phyloP scores from a whole-genome alignment of 2,329 filamentous ascomycete genomes.

The Aspergillus sp. region DNA sequence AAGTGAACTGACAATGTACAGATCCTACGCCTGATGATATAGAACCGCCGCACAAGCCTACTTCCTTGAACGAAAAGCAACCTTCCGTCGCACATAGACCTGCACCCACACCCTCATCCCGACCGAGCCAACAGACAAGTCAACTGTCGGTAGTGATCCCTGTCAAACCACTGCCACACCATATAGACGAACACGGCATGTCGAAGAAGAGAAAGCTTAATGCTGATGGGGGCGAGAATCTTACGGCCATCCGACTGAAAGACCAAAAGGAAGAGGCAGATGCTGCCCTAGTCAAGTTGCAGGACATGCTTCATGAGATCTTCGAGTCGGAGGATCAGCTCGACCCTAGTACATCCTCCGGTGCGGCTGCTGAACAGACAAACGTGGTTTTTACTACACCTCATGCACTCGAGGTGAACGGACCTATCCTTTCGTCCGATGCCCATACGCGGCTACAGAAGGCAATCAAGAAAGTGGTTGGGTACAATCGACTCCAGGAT shows the following conservation, averaged over 20 bases:
- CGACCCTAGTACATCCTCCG: slow-evolving; percentile 55
- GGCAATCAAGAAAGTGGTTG: slow-evolving; percentile 71
- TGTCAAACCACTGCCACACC: slow-evolving; percentile 43
- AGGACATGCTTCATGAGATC: slow-evolving; percentile 68
- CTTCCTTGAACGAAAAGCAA: slow-evolving; percentile 27
- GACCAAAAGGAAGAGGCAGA: slow-evolving; percentile 84
- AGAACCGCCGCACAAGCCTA: slow-evolving; percentile 24
- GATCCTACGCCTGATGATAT: slow-evolving; percentile 36
- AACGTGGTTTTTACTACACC: slow-evolving; percentile 55
- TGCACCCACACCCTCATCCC: slow-evolving; percentile 40
- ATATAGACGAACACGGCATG: slow-evolving; percentile 37
- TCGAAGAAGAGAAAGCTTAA: slow-evolving; percentile 55
- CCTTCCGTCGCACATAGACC: slow-evolving; percentile 42
- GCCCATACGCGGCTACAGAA: slow-evolving; percentile 73
- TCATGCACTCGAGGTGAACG: slow-evolving; percentile 36
- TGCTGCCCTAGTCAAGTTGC: slow-evolving; percentile 68
- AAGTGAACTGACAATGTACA: slow-evolving; percentile 24
- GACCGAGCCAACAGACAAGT: slow-evolving; percentile 23
- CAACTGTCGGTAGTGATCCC: slow-evolving; percentile 54
- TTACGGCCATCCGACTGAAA: slow-evolving; percentile 61
- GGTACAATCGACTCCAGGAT: slow-evolving; percentile 66
- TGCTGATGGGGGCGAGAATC: slow-evolving; percentile 56
- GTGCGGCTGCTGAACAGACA: slow-evolving; percentile 40
- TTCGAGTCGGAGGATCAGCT: slow-evolving; percentile 75
- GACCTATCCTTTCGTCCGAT: slow-evolving; percentile 62